phyloP scores from a whole-genome alignment of 352 stramenopile species.

The Hyaloperonospora arabidopsidis region DNA sequence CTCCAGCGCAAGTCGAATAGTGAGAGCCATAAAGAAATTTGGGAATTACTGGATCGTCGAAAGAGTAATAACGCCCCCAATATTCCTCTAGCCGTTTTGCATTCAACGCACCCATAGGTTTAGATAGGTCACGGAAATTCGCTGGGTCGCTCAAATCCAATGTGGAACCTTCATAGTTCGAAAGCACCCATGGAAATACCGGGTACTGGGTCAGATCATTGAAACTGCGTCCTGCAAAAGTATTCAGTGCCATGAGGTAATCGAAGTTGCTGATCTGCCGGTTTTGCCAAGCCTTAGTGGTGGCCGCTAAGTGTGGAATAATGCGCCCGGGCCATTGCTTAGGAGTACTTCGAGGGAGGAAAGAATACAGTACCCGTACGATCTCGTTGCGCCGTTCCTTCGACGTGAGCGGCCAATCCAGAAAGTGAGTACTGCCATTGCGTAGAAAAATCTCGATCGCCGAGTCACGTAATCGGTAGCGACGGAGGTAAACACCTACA shows the following conservation, averaged over 20 bases:
- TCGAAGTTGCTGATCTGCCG: conserved; percentile 89
- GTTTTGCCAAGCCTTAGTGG: conserved; percentile 75
- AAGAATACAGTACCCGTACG: conserved; percentile 63
- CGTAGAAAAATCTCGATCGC: conserved; percentile 76
- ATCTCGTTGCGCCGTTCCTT: conserved; percentile 77
- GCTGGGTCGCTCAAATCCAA: conserved; percentile 80
- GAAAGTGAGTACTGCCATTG: conserved; percentile 72
- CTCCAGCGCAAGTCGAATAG: conserved; percentile 95
- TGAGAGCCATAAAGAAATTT: conserved; percentile 90
- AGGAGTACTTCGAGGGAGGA: conserved; percentile 51
- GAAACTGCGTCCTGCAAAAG: conserved; percentile 81
- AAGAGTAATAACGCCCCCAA: conserved; percentile 92
- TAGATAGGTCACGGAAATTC: conserved; percentile 95
- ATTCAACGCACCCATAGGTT: conserved; percentile 97
- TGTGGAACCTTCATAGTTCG: conserved; percentile 62
- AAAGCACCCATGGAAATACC: conserved; percentile 88
- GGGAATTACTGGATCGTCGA: conserved; percentile 84
- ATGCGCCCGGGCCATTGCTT: conserved; percentile 73
- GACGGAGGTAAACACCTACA: conserved; percentile 64
- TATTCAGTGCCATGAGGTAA: conserved; percentile 94
- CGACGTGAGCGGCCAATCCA: conserved; percentile 66
- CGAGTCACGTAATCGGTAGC: conserved; percentile 76
- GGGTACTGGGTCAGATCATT: conserved; percentile 96
- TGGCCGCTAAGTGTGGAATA: conserved; percentile 37
- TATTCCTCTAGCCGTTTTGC: conserved; percentile 88